Evolutionary conservation across 2,329 filamentous ascomycete genomes (phyloP), one percentile per base, ranked within the genome.

Genomic region (Helotiales sp.): DNA sequence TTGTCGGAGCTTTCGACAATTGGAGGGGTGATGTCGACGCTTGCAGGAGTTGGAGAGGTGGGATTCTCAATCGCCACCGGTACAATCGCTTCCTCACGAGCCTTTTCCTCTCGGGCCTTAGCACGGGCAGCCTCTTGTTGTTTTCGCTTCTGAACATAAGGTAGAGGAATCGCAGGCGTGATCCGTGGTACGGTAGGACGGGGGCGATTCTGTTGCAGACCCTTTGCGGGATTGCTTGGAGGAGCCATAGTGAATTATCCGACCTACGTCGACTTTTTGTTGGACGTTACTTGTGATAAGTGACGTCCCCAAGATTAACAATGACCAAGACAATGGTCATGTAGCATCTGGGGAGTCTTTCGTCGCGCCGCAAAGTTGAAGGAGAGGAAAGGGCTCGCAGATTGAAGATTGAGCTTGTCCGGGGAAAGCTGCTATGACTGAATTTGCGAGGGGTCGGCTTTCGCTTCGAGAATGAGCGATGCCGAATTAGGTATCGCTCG

Each of bases 281-380:
- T 52, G 51, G 52, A 55, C 47, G 42, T 51, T 55, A 51, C 31
- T 49, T 59, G 49, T 48, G 55, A 49, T 56, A 50, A 65, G 60
- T 63, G 70, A 71, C 69, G 67, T 72, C 70, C 70, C 70, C 70
- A 70, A 71, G 69, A 70, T 69, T 70, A 70, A 69, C 70, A 65
- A 66, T 67, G 67, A 70, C 70, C 70, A 62, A 51, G 10, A 50
- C 50, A 48, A 53, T 63, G 67, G 67, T 70, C 67, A 70, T 70
- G 68, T 67, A 70, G 63, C 58, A 69, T 70, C 68, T 66, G 68
- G 68, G 69, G 68, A 69, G 67, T 67, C 67, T 64, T 58, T 61
- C 46, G 58, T 48, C 56, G 55, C 48, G 52, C 38, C 48, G 46
- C 17, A n/a, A 17, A 40, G 47, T 36, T 38, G 46, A 33, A 25